Evolutionary conservation across 73 alveolate species (phyloP).

Genomic region (Paramecium biaurelia): DNA sequence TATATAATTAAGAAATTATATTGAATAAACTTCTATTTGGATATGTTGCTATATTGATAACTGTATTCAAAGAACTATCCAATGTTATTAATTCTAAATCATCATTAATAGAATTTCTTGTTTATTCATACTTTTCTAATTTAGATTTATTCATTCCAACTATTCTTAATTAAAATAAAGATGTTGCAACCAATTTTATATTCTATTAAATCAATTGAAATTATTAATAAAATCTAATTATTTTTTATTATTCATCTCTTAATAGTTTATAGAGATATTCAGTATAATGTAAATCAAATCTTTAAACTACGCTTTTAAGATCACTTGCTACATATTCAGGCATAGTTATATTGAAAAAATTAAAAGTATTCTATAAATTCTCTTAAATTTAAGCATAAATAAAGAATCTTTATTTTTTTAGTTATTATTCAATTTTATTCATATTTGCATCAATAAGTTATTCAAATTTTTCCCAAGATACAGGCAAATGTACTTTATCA

Average conservation of each 20-base stretch:
- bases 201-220: not conserved
- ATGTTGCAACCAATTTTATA: not conserved
- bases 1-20: not conserved
- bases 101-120: not conserved
- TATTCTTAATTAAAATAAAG: not conserved
- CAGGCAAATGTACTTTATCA: not conserved
- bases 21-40: not conserved
- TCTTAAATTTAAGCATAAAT: not conserved
- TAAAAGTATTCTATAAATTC: not conserved
- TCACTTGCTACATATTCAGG: not conserved
- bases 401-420: not conserved
- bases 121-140: not conserved
- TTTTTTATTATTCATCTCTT: not conserved
- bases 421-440: not conserved
- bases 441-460: not conserved
- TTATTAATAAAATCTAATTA: not conserved
- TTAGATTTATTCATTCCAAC: not conserved
- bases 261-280: not conserved
- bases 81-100: not conserved
- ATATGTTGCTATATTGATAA: not conserved
- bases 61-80: not conserved
- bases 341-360: not conserved
- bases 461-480: not conserved
- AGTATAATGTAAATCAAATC: constrained; percentile 1
- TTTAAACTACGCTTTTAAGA: not conserved